phyloP scores from a whole-genome alignment of 139 green algal genomes.

The Coccomyxa sp. region DNA sequence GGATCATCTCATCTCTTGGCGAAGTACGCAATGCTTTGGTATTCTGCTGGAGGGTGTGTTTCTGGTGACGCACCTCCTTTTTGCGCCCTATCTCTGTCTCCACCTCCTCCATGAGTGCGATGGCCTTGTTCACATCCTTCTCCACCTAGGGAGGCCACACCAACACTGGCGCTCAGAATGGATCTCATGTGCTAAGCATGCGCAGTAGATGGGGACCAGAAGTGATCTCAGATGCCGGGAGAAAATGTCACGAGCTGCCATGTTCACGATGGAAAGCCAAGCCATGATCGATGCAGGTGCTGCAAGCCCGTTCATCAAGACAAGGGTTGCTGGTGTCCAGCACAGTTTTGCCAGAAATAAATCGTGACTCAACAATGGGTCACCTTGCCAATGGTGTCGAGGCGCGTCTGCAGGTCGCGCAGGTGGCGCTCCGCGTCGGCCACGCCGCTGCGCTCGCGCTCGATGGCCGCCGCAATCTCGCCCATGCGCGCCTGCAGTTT shows the following conservation, averaged over 20 bases:
- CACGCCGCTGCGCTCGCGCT: conserved; percentile 31
- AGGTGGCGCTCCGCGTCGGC: conserved; percentile 32
- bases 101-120: conserved; percentile 60
- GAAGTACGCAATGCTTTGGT: too few species aligned
- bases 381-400: conserved; percentile 49
- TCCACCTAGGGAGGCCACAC: conserved; percentile 49
- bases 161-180: background rate
- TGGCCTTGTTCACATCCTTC: conserved; percentile 53
- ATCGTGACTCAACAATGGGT: background rate
- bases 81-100: conserved; percentile 56
- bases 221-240: background rate
- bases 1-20: too few species aligned
- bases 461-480: conserved; percentile 35
- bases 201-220: background rate
- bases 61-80: conserved; percentile 37
- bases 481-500: conserved; percentile 35
- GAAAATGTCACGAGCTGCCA: too few species aligned
- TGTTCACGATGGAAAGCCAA: background rate
- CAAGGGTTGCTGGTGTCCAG: background rate
- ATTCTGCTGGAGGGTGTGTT: too few species aligned
- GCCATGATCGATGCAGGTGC: background rate
- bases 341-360: background rate
- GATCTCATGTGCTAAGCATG: background rate
- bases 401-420: conserved; percentile 32
- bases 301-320: background rate